Evolutionary conservation across 2,329 filamentous ascomycete species (phyloP).

Genomic region (Kalaharituber pfeilii): DNA sequence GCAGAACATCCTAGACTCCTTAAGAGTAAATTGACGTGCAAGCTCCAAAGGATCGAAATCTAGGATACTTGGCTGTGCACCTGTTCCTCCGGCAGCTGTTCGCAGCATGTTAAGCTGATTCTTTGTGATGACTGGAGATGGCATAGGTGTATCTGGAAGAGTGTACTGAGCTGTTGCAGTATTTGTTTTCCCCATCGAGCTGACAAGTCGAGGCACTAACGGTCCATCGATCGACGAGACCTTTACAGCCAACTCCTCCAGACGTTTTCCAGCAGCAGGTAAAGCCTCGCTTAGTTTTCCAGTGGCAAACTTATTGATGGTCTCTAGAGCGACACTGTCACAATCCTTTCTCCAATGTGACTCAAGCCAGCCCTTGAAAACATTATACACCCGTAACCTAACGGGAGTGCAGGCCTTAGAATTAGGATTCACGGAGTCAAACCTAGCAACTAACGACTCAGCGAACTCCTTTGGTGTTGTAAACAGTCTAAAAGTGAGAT

Average conservation of each 20-base stretch:
- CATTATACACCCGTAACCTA: slow-evolving; percentile 80
- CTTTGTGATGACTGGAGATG: slow-evolving; percentile 52
- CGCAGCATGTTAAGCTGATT: slow-evolving; percentile 56
- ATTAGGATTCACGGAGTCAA: slow-evolving; percentile 74
- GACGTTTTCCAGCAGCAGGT: slow-evolving; percentile 60
- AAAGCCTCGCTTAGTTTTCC: slow-evolving; percentile 49
- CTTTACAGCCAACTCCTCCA: slow-evolving; percentile 62
- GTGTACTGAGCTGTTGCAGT: slow-evolving; percentile 55
- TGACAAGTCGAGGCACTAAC: slow-evolving; percentile 65
- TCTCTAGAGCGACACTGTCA: slow-evolving; percentile 55
- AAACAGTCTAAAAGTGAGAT: slow-evolving; percentile 88
- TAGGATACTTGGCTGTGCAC: slow-evolving; percentile 52
- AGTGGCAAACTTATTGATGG: slow-evolving; percentile 67
- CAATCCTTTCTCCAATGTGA: slow-evolving; percentile 79
- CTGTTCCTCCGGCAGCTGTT: slow-evolving; percentile 52
- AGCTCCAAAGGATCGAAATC: slow-evolving; percentile 87
- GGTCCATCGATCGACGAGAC: slow-evolving; percentile 56
- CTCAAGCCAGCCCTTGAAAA: slow-evolving; percentile 94
- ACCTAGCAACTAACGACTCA: slow-evolving; percentile 69
- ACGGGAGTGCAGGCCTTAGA: slow-evolving; percentile 54
- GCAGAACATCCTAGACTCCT: slow-evolving; percentile 81
- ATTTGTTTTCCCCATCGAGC: slow-evolving; percentile 75
- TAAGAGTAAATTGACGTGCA: slow-evolving; percentile 79
- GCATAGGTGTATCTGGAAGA: slow-evolving; percentile 53
- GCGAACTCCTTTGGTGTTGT: slow-evolving; percentile 65